Evolutionary conservation across 2,329 filamentous ascomycete genomes (phyloP).

Genomic region (Xylaria sp.): DNA sequence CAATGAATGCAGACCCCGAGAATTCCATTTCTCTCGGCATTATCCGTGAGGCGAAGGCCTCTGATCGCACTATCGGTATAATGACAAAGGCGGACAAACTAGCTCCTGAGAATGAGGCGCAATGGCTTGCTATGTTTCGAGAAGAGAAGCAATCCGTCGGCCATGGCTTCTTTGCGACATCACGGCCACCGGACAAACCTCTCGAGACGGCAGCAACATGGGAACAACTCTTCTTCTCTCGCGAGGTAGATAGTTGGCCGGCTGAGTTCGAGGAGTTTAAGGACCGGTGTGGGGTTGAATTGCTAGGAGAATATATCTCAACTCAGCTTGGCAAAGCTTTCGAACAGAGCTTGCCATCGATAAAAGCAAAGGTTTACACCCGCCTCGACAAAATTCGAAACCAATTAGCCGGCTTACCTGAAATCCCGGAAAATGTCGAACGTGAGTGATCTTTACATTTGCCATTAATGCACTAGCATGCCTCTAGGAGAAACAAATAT

Average conservation of each 20-base stretch:
- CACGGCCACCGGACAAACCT: slow-evolving; percentile 62
- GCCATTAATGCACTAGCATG: too few relatives aligned
- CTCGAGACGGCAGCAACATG: slow-evolving; percentile 58
- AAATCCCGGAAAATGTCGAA: slow-evolving; percentile 71
- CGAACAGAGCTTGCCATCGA: slow-evolving; percentile 57
- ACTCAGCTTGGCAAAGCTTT: slow-evolving; percentile 60
- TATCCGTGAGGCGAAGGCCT: slow-evolving; percentile 62
- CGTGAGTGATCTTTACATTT: slow-evolving; percentile 32
- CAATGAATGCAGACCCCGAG: slow-evolving; percentile 79
- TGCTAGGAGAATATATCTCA: slow-evolving; percentile 58
- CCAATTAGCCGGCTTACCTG: slow-evolving; percentile 65
- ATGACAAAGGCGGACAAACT: slow-evolving; percentile 85
- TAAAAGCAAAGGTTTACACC: slow-evolving; percentile 57
- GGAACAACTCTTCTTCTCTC: slow-evolving; percentile 59
- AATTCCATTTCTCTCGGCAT: slow-evolving; percentile 74
- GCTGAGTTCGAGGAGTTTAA: slow-evolving; percentile 52
- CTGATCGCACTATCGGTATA: slow-evolving; percentile 70
- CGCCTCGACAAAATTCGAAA: slow-evolving; percentile 58
- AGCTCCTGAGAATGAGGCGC: slow-evolving; percentile 53
- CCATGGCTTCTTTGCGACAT: slow-evolving; percentile 81
- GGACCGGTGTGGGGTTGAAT: slow-evolving; percentile 59
- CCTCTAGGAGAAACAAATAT: too few relatives aligned
- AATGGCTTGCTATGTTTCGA: slow-evolving; percentile 69
- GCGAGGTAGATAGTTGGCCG: slow-evolving; percentile 52
- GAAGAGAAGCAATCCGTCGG: slow-evolving; percentile 67